Evolutionary conservation across 2,329 filamentous ascomycete genomes (phyloP), one percentile per base, ranked within the genome.

Genomic region (Claviceps monticola): DNA sequence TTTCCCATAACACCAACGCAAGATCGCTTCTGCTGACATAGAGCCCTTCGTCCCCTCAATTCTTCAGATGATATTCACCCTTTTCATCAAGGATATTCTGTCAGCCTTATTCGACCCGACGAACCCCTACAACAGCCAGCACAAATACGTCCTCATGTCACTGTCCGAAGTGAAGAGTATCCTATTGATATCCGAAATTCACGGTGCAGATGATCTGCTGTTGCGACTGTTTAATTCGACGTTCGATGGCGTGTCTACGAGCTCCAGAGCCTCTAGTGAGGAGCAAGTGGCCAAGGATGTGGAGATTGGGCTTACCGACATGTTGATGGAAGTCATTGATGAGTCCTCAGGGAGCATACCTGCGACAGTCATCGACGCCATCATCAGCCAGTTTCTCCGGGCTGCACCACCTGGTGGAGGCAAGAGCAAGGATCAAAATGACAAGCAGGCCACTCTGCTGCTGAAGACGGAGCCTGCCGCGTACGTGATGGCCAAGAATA

Each of bases 141-240:
- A 98, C 70, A 83, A 93, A 68, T 93, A 94, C 63, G 86, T 96
- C 56, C 75, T 98, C 55, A 81, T 83, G 55, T 96, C 90, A 17
- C 78, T 98, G 34, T 84, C 88, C 52, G 88, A 95, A 59, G 86
- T 95, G 59, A 95, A 97, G 74, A 96, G 89, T 69, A 88, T 98
- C 43, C 79, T 97, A 8, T 80, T 98, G 42, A 78, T 98, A 58
- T 86, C 87, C 55, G 93, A 98, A 60, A 79, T 97, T 41, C 84
- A 89, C 26, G 84, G 86, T 52, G 80, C 87, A 49, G 88, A 95
- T 53, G 78, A 81, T 34, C 77, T 97, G 45, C 81, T 94, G 26
- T 72, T 88, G 8, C 80, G 85, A 46, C 77, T 98, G 4, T 98
- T 97, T 68, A 86, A 83, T 26, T 82, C 80, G 48, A 89, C 91